Percentiles rank a stretch among this genome's conserved stretches.
phyloP scores from a whole-genome alignment of 148 eudicot genomes.

The Arctostaphylos glauca region DNA sequence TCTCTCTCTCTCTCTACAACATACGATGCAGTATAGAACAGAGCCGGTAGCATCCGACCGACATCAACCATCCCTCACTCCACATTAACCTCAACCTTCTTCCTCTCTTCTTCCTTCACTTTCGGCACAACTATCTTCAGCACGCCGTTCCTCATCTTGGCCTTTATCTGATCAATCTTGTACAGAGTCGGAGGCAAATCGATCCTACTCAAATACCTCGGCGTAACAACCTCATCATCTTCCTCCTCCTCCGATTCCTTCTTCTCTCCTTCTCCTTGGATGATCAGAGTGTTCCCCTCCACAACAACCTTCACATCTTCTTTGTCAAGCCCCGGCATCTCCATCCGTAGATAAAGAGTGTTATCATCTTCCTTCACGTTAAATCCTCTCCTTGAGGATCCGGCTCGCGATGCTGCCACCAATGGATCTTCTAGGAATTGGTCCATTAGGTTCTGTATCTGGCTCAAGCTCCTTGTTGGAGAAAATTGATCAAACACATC shows the following conservation, averaged over 20 bases:
- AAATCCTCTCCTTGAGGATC: slow-evolving; percentile 54
- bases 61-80: slow-evolving; percentile 22
- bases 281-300: slow-evolving; percentile 62
- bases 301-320: slow-evolving; percentile 70
- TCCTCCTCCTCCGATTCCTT: slow-evolving; percentile 46
- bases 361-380: slow-evolving; percentile 55
- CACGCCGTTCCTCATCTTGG: slow-evolving; percentile 45
- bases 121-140: slow-evolving; percentile 28
- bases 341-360: slow-evolving; percentile 51
- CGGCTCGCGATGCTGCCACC: slow-evolving; percentile 27
- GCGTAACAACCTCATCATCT: slow-evolving; percentile 39
- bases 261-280: slow-evolving; percentile 58
- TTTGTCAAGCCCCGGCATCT: slow-evolving; percentile 84
- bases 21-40: slow-evolving; percentile 5
- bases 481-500: slow-evolving; percentile 74
- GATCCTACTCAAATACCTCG: slow-evolving; percentile 51
- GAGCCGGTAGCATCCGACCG: no score
- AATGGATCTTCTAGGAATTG: slow-evolving; percentile 50
- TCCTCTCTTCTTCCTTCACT: slow-evolving; percentile 34
- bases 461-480: slow-evolving; percentile 59
- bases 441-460: slow-evolving; percentile 75
- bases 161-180: slow-evolving; percentile 28
- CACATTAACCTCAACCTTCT: slow-evolving; percentile 27
- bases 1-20: neutral
- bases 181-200: slow-evolving; percentile 35